Evolutionary conservation across 2,329 filamentous ascomycete species (phyloP).

Genomic region (Diplodia corticola): DNA sequence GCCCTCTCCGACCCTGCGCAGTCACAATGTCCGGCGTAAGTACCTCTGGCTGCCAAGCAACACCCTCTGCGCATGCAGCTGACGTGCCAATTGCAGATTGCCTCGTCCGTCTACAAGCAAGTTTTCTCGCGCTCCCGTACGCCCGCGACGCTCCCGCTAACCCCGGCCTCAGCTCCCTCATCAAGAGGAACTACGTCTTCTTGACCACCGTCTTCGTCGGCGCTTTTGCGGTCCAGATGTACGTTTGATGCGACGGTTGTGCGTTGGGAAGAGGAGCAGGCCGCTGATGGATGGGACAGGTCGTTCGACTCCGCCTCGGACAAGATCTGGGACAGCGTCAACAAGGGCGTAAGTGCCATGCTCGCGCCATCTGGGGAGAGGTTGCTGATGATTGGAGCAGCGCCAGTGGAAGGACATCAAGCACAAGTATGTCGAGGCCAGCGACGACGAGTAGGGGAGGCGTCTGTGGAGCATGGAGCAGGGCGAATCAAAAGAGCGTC

Average conservation of each 20-base stretch:
- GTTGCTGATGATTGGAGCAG: conserved; percentile 52
- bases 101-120: conserved; percentile 57
- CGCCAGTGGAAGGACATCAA: conserved; percentile 99
- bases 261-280: conserved; percentile 25
- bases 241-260: conserved; percentile 45
- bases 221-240: conserved; percentile 95
- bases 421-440: conserved; percentile 71
- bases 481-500: conserved; percentile 7
- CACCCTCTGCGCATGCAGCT: conserved; percentile 28
- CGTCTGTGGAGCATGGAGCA: conserved; percentile 4
- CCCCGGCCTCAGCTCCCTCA: conserved; percentile 65
- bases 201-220: conserved; percentile 80
- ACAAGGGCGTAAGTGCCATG: conserved; percentile 77
- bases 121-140: conserved; percentile 30
- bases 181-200: conserved; percentile 87
- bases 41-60: conserved; percentile 27
- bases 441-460: conserved; percentile 60
- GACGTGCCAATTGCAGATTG: conserved; percentile 45
- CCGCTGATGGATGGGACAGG: conserved; percentile 50
- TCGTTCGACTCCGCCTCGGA: conserved; percentile 80
- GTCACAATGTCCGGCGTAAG: conserved; percentile 63
- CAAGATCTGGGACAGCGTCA: conserved; percentile 85
- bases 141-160: conserved; percentile 33
- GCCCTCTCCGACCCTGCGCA: conserved; percentile 28
- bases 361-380: not conserved